Evolutionary conservation across 1,284 basidiomycete species (phyloP).

Genomic region (Kwoniella shivajii): DNA sequence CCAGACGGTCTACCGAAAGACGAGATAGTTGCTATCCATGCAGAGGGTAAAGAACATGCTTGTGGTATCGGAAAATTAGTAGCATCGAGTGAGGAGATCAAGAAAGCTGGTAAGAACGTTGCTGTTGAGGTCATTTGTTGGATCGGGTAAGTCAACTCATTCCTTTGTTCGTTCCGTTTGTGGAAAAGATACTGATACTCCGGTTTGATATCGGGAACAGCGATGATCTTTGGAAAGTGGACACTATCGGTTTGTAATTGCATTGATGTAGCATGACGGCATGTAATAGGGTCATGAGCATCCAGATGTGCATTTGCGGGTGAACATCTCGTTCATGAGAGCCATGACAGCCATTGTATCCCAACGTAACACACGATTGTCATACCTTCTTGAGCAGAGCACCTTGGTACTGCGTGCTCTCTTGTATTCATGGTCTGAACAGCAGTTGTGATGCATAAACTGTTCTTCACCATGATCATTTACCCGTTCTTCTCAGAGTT

Average conservation of each 20-base stretch:
- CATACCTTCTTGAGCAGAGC: no score
- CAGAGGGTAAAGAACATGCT: conserved; percentile 95
- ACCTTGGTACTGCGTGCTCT: no score
- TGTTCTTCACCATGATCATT: no score
- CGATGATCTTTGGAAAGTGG: conserved; percentile 83
- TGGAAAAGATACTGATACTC: not conserved
- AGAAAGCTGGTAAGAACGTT: conserved; percentile 82
- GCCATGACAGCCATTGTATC: no score
- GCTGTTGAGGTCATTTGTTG: conserved; percentile 77
- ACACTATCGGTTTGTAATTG: conserved; percentile 59
- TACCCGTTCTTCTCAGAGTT: no score
- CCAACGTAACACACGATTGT: no score
- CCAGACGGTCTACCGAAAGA: conserved; percentile 75
- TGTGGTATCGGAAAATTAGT: conserved; percentile 85
- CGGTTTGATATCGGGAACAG: conserved; percentile 55
- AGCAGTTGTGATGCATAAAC: no score
- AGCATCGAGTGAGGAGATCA: conserved; percentile 84
- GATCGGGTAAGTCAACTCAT: conserved; percentile 47
- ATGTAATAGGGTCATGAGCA: not conserved
- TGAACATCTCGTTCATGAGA: no score
- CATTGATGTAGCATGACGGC: not conserved
- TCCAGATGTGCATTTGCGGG: no score
- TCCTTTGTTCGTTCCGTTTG: not conserved
- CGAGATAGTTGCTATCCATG: conserved; percentile 79
- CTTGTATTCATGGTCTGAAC: no score